Conservation (phyloP, 345 rosid genomes). For the Fremontodendron californicum region DNA sequence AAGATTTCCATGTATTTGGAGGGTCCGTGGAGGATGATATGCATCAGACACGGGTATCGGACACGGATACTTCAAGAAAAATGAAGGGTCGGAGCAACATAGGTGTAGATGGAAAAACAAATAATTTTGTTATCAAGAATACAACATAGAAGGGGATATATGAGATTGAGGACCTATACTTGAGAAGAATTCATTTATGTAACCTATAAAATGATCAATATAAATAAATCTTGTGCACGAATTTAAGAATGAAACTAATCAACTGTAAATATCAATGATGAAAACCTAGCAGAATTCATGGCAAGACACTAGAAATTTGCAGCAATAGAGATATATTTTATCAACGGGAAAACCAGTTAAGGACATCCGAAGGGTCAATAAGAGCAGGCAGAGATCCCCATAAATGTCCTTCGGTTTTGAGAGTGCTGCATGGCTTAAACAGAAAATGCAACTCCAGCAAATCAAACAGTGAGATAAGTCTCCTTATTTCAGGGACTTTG, state of each 20-base stretch:
- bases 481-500: background rate
- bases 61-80: no score
- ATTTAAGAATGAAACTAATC: background rate
- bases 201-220: background rate
- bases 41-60: no score
- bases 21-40: no score
- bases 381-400: background rate
- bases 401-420: background rate
- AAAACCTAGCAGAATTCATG: background rate
- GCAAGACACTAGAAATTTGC: background rate
- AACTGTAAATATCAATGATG: background rate
- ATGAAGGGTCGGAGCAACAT: no score
- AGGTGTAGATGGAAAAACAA: background rate
- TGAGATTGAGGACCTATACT: background rate
- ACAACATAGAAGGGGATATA: no score
- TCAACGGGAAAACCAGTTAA: background rate
- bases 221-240: background rate
- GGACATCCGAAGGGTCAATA: background rate
- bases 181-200: background rate
- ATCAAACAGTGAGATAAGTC: background rate
- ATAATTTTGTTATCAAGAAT: background rate
- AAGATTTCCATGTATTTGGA: no score
- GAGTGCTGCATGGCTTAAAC: background rate
- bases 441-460: constrained; percentile 1
- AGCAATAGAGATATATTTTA: background rate